These are phyloP conservation scores for Nicotiana tabacum DNA, from an alignment of 257 asterid species.

Conservation along the genomic window DNA sequence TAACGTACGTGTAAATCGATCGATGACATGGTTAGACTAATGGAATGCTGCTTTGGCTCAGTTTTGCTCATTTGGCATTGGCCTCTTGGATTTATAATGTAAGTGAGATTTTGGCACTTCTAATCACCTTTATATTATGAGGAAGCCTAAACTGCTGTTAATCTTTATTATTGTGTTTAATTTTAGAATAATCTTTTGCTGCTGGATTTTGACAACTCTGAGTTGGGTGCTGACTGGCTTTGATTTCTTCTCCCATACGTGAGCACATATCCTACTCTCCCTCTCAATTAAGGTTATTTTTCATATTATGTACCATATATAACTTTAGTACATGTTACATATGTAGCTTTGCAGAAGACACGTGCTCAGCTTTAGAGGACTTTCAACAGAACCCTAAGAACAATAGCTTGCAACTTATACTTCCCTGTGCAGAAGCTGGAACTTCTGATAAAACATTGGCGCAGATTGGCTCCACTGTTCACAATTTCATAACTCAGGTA, in stretches of 20 bases:
- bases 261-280: constrained; percentile 16
- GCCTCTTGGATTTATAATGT: constrained; percentile 46
- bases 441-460: constrained; percentile 19
- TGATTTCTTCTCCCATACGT: constrained; percentile 46
- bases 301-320: neutral
- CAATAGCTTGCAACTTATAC: constrained; percentile 31
- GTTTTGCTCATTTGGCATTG: constrained; percentile 42
- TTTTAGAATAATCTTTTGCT: constrained; percentile 41
- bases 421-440: constrained; percentile 38
- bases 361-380: constrained; percentile 39
- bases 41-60: constrained; percentile 54
- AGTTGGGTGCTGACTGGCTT: constrained; percentile 49
- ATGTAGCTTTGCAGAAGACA: constrained; percentile 43
- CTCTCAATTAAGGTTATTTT: neutral
- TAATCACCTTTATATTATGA: neutral
- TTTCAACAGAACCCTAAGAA: constrained; percentile 35
- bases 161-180: neutral
- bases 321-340: neutral
- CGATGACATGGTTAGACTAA: constrained; percentile 41
- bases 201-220: constrained; percentile 48
- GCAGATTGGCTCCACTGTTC: constrained; percentile 39
- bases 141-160: neutral
- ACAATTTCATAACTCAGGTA: constrained; percentile 44
- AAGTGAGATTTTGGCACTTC: constrained; percentile 17
- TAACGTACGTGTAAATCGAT: constrained; percentile 23